Evolutionary conservation across 257 asterid genomes (phyloP).

Genomic region (Nicotiana otophora): DNA sequence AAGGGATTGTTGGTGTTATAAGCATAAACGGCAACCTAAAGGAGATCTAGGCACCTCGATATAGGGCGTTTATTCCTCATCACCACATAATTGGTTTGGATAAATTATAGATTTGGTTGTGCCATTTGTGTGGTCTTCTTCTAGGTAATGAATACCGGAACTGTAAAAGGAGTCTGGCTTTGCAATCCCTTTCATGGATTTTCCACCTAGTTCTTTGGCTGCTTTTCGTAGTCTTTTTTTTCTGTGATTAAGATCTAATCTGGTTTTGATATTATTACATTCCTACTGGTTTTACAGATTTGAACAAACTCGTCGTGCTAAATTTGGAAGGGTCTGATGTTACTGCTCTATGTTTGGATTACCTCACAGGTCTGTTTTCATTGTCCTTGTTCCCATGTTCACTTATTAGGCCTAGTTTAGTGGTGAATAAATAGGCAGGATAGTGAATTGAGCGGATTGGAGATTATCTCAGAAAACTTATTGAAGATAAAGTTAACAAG

Average conservation of each 20-base stretch:
- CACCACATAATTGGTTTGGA: not conserved
- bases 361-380: conserved; percentile 13
- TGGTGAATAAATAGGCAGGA: too few species aligned
- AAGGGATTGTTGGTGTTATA: not conserved
- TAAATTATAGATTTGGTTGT: not conserved
- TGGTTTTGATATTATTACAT: not conserved
- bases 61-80: not conserved
- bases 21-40: not conserved
- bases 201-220: not conserved
- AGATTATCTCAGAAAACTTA: too few species aligned
- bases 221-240: not conserved
- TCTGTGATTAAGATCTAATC: not conserved
- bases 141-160: too few species aligned
- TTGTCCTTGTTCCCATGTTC: not conserved
- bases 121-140: too few species aligned
- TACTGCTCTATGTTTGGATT: conserved; percentile 13
- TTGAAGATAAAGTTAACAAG: too few species aligned
- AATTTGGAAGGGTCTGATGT: conserved; percentile 13
- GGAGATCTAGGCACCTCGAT: not conserved
- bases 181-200: not conserved
- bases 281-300: not conserved
- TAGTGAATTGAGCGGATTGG: too few species aligned
- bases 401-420: not conserved
- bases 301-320: conserved; percentile 2
- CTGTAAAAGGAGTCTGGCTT: not conserved